Evolutionary conservation across 768 basidiomycete genomes (phyloP), one percentile per base, ranked within the genome.

Genomic region (Hygrocybe coccinea): DNA sequence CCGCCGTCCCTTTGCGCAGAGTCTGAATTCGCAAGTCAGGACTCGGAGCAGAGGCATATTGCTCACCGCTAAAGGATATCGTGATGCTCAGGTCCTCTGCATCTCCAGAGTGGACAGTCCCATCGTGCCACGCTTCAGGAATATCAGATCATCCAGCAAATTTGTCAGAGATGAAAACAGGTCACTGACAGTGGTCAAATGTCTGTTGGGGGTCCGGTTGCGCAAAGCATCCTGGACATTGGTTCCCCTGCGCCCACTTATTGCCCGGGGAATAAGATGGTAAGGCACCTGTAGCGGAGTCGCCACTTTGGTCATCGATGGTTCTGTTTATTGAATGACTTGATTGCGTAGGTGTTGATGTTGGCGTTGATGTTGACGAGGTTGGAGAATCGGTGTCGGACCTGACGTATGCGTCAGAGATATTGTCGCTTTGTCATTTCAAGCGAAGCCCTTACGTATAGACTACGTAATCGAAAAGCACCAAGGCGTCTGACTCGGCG

Each of bases 291-390:
- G 60, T 63, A 24, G 50, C 53, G 22, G 43, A 55, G 46, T 65
- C 64, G 2, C 62, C 64, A 43, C 14, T 8, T 5, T 50, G 33
- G 35, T 65, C 64, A 38, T 65, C 64, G 46, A 65, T 63, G 24
- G 64, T 65, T 46, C 59, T 56, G 41, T 65, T 65, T 41, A 41
- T 35, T n/a, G n/a, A n/a, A n/a, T n/a, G n/a, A n/a, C n/a, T n/a
- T n/a, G n/a, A n/a, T n/a, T n/a, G n/a, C n/a, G n/a, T n/a, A n/a
- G n/a, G n/a, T n/a, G n/a, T n/a, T n/a, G n/a, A n/a, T n/a, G n/a
- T n/a, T n/a, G n/a, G n/a, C n/a, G n/a, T n/a, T n/a, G n/a, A n/a
- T n/a, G n/a, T n/a, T n/a, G n/a, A n/a, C n/a, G n/a, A n/a, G n/a
- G n/a, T n/a, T n/a, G n/a, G n/a, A n/a, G n/a, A n/a, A n/a, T n/a